Evolutionary conservation across 169 alveolate species (phyloP).

Genomic region (Eimeria falciformis): DNA sequence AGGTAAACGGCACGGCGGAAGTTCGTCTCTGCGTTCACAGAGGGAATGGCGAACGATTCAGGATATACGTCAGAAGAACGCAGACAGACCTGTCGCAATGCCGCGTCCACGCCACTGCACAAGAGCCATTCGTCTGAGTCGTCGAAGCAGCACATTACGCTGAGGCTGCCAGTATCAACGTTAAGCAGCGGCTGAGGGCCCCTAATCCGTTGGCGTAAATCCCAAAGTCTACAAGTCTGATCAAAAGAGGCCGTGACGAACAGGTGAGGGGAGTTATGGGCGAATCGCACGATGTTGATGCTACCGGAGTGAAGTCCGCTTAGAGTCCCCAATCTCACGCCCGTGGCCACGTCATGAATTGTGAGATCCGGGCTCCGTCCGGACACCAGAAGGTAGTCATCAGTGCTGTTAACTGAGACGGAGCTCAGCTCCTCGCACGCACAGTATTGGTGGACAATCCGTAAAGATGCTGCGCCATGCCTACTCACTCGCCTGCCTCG

Average conservation of each 20-base stretch:
- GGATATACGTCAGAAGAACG: conserved; percentile 44
- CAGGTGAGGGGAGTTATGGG: conserved; percentile 79
- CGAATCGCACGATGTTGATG: conserved; percentile 81
- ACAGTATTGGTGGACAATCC: conserved; percentile 66
- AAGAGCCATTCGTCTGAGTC: conserved; percentile 78
- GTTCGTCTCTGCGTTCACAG: conserved; percentile 71
- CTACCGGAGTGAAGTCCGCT: conserved; percentile 79
- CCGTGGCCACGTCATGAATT: conserved; percentile 78
- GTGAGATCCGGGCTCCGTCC: conserved; percentile 80
- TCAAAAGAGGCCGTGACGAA: conserved; percentile 83
- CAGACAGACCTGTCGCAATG: conserved; percentile 73
- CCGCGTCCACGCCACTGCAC: conserved; percentile 75
- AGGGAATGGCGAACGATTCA: conserved; percentile 54
- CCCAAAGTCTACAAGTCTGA: conserved; percentile 83
- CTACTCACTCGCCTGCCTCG: conserved; percentile 48
- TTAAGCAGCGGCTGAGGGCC: conserved; percentile 73
- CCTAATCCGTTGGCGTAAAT: conserved; percentile 79
- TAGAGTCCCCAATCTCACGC: conserved; percentile 69
- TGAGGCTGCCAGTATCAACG: conserved; percentile 79
- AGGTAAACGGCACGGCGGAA: conserved; percentile 72
- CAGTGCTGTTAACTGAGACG: conserved; percentile 79
- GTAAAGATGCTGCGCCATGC: conserved; percentile 66
- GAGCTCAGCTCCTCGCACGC: conserved; percentile 79
- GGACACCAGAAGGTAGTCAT: conserved; percentile 80
- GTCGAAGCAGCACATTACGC: conserved; percentile 81